These are phyloP conservation scores for Omphalotus guepiniiformis DNA, from an alignment of 768 basidiomycete genomes.

Conservation along the genomic window DNA sequence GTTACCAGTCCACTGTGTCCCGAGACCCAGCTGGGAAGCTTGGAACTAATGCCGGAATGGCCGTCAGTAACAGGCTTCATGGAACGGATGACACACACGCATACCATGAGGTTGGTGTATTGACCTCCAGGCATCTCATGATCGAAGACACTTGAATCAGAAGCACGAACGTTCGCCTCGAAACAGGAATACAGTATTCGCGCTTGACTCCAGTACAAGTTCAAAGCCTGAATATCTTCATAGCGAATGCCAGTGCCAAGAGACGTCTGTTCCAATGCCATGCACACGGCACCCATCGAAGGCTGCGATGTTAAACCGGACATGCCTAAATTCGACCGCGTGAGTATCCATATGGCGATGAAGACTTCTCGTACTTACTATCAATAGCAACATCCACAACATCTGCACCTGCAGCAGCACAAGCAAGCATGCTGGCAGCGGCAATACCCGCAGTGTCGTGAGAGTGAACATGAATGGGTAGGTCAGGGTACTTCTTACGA, in stretches of 20 bases:
- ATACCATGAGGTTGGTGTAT: slow-evolving; percentile 89
- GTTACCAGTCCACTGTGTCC: slow-evolving; percentile 90
- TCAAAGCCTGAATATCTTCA: slow-evolving; percentile 95
- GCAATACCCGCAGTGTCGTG: slow-evolving; percentile 99
- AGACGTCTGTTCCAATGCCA: slow-evolving; percentile 90
- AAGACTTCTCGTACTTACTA: slow-evolving; percentile 50
- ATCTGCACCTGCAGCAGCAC: slow-evolving; percentile 95
- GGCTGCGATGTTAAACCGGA: slow-evolving; percentile 98
- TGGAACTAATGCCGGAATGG: slow-evolving; percentile 68
- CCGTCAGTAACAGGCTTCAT: slow-evolving; percentile 13
- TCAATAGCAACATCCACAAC: slow-evolving; percentile 98
- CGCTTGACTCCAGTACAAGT: slow-evolving; percentile 97
- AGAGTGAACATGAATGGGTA: slow-evolving; percentile 99
- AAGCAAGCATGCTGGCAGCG: slow-evolving; percentile 94
- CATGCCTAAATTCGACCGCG: slow-evolving; percentile 61
- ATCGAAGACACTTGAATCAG: slow-evolving; percentile 97
- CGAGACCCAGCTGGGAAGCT: slow-evolving; percentile 94
- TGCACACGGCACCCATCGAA: slow-evolving; percentile 96
- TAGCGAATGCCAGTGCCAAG: slow-evolving; percentile 96
- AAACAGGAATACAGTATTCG: slow-evolving; percentile 94
- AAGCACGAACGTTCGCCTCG: slow-evolving; percentile 96
- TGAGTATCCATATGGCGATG: slow-evolving; percentile 14
- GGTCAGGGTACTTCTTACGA: slow-evolving; percentile 92
- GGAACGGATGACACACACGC: slow-evolving; percentile 19
- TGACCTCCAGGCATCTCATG: slow-evolving; percentile 99